A percentile compares a stretch with the other conserved stretches of the same genome.
phyloP scores from a whole-genome alignment of 75 land plant species.

The Cunninghamia lanceolata region DNA sequence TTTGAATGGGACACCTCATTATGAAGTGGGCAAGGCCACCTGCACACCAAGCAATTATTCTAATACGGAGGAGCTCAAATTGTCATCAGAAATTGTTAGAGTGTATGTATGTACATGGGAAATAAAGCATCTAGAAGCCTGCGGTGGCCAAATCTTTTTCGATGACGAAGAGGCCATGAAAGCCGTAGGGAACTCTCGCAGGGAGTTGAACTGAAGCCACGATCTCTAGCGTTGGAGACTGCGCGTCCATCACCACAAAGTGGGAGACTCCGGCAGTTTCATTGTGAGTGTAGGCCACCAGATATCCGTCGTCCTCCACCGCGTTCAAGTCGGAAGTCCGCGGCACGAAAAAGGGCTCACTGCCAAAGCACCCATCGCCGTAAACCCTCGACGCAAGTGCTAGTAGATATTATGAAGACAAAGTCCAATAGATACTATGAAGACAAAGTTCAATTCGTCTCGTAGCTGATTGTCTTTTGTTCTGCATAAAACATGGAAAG shows the following conservation, averaged over 20 bases:
- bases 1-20: too few species aligned
- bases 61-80: too few species aligned
- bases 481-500: too few species aligned
- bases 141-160: not conserved
- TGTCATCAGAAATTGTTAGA: too few species aligned
- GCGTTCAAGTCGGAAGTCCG: not conserved
- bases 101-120: too few species aligned
- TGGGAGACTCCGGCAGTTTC: conserved; percentile 48
- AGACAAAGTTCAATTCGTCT: too few species aligned
- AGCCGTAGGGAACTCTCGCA: conserved; percentile 76
- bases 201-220: conserved; percentile 73
- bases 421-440: too few species aligned
- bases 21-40: too few species aligned
- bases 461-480: too few species aligned
- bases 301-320: conserved; percentile 68
- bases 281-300: conserved; percentile 59
- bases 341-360: conserved; percentile 79
- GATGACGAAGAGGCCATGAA: conserved; percentile 73
- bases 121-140: too few species aligned
- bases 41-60: too few species aligned
- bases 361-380: conserved; percentile 48
- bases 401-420: too few species aligned
- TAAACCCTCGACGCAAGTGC: conserved; percentile 38
- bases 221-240: conserved; percentile 53
- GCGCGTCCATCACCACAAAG: conserved; percentile 83